phyloP scores from a whole-genome alignment of 805 yeast genomes.

The Gaillardinia entomophila region DNA sequence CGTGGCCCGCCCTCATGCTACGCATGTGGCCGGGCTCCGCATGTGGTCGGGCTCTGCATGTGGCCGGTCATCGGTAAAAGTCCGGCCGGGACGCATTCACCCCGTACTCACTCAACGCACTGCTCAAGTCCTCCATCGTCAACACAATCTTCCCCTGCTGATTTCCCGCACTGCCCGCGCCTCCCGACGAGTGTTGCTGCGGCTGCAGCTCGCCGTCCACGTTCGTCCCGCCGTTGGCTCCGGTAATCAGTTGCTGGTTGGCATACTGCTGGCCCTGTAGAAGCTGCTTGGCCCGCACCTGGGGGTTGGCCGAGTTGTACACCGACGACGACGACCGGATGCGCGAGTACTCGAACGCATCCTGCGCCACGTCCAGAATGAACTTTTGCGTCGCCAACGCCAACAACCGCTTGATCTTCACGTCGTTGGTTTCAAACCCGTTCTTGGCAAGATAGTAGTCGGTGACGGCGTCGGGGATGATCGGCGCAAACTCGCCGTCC shows the following conservation, averaged over 20 bases:
- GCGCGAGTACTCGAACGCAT: conserved; percentile 92
- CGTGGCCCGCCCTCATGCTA: too few relatives aligned
- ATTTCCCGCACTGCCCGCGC: conserved; percentile 39
- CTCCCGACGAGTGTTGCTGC: conserved; percentile 27
- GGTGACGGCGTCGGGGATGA: conserved; percentile 94
- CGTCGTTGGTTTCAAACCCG: conserved; percentile 78
- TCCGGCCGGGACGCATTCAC: conserved; percentile 88
- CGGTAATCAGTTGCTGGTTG: conserved; percentile 27
- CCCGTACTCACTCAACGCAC: conserved; percentile 91
- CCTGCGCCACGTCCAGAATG: conserved; percentile 89
- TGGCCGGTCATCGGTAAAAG: conserved; percentile 63
- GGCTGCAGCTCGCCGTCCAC: conserved; percentile 30
- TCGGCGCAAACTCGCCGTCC: conserved; percentile 88
- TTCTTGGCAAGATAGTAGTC: conserved; percentile 84
- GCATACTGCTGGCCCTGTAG: conserved; percentile 58
- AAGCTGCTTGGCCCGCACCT: conserved; percentile 74
- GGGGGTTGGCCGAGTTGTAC: conserved; percentile 81
- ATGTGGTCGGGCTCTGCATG: too few relatives aligned
- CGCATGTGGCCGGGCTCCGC: too few relatives aligned
- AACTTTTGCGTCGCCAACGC: conserved; percentile 97
- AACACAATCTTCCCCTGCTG: conserved; percentile 75
- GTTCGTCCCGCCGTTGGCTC: conserved; percentile 11
- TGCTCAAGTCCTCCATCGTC: conserved; percentile 89
- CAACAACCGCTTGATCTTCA: conserved; percentile 66
- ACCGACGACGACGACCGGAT: conserved; percentile 86